Conservation (phyloP, 1,139 yeast species). For the Yamadazyma blattariae region DNA sequence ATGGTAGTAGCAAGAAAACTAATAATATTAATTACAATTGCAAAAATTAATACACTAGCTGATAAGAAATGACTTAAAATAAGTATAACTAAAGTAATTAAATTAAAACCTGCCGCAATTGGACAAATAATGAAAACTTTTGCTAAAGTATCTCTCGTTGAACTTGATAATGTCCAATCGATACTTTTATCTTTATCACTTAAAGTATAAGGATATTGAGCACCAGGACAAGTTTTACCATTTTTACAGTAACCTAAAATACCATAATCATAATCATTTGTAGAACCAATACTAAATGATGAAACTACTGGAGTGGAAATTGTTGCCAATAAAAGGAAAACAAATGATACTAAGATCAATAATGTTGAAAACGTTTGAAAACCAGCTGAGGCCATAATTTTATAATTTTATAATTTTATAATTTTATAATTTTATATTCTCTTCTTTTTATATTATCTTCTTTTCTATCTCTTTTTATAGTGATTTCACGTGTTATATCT, state of each 20-base stretch:
- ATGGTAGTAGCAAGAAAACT: slow-evolving; percentile 52
- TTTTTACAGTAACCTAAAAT: slow-evolving; percentile 76
- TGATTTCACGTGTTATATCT: too few species aligned
- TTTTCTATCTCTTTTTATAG: too few species aligned
- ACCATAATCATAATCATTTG: slow-evolving; percentile 63
- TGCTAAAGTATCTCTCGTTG: slow-evolving; percentile 64
- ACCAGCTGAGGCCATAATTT: slow-evolving; percentile 10
- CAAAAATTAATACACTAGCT: slow-evolving; percentile 19
- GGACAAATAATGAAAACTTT: slow-evolving; percentile 77
- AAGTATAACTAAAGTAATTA: slow-evolving; percentile 39
- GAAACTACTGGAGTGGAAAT: slow-evolving; percentile 47
- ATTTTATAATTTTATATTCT: too few species aligned
- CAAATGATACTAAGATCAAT: slow-evolving; percentile 38
- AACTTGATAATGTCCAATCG: slow-evolving; percentile 24
- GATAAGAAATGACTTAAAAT: slow-evolving; percentile 26
- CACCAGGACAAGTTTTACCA: slow-evolving; percentile 44
- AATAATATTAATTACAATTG: slow-evolving; percentile 33
- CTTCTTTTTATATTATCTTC: too few species aligned
- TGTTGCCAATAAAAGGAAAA: slow-evolving; percentile 50
- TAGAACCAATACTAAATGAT: slow-evolving; percentile 35
- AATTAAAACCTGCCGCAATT: slow-evolving; percentile 76
- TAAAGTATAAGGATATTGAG: slow-evolving; percentile 33
- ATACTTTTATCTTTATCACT: slow-evolving; percentile 16
- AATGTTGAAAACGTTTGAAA: slow-evolving; percentile 31
- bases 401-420: background rate